phyloP scores from a whole-genome alignment of 1,284 basidiomycete species.

The Afroboletus lepidellus region DNA sequence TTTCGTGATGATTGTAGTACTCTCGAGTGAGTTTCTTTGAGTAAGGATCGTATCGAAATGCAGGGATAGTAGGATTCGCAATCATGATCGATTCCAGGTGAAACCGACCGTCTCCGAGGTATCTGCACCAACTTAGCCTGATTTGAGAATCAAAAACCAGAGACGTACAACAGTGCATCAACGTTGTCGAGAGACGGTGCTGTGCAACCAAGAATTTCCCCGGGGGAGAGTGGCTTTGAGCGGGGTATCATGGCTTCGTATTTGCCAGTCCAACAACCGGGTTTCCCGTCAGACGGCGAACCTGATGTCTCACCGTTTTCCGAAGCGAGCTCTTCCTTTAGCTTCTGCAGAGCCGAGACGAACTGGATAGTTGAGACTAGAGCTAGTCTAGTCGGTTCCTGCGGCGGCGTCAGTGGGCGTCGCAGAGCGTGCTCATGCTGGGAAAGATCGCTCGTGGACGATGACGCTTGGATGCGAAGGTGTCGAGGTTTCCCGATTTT shows the following conservation, averaged over 20 bases:
- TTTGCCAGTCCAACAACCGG: slow-evolving; percentile 53
- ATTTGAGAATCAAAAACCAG: neutral
- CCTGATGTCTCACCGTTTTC: neutral
- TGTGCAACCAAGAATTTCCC: slow-evolving; percentile 97
- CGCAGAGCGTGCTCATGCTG: neutral
- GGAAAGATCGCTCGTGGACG: slow-evolving; percentile 9
- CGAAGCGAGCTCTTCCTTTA: slow-evolving; percentile 74
- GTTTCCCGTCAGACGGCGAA: slow-evolving; percentile 11
- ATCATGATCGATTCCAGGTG: slow-evolving; percentile 99
- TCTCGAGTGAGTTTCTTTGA: slow-evolving; percentile 96
- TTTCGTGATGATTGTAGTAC: slow-evolving; percentile 87
- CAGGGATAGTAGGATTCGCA: slow-evolving; percentile 92
- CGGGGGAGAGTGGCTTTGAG: slow-evolving; percentile 91
- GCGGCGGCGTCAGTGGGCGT: neutral
- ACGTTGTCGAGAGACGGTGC: slow-evolving; percentile 80
- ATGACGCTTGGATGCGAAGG: slow-evolving; percentile 55
- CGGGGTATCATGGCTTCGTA: slow-evolving; percentile 87
- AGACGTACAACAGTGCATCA: slow-evolving; percentile 81
- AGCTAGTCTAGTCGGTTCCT: slow-evolving; percentile 69
- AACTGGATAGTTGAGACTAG: slow-evolving; percentile 96
- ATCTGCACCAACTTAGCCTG: slow-evolving; percentile 51
- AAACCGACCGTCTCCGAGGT: slow-evolving; percentile 97
- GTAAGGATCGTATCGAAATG: slow-evolving; percentile 98
- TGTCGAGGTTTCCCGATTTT: slow-evolving; percentile 49
- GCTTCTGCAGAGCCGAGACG: slow-evolving; percentile 81